Base-by-base conservation (phyloP, 805 yeast species). In the Wickerhamomyces tratensis region DNA sequence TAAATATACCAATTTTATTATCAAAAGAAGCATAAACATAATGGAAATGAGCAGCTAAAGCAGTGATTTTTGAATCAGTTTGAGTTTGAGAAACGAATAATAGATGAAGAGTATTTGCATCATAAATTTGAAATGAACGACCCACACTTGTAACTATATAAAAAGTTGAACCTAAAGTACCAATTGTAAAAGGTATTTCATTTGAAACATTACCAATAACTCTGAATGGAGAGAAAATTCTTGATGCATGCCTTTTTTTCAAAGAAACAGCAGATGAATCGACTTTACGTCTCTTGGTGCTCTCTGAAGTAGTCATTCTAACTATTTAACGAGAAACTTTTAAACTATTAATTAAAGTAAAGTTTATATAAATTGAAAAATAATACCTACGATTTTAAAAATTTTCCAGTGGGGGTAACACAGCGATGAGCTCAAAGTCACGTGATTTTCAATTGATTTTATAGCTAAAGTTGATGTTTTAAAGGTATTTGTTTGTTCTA, bases 141-240 rank as follows among this genome's bases (percentile, higher is more conserved):
- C 97, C 98, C 25, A 93, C 96, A 38, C 86, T 79, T 0, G 98
- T 91, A 14, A 82, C 95, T 35, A 87, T 77, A 54, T 89, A 84
- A 54, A 84, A 89, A 1, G 95, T 79, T 13, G 86, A 73, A 41
- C 98, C 98, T 45, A 91, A 70, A 2, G 91, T 79, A 27, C 98
- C 94, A 20, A 87, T 69, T 7, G 96, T 85, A 58, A 89, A 86
- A 4, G 98, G 98, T 2, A 73, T 69, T 34, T 76, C 81, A 57
- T 86, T 86, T 29, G 96, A 74, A n/a, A 94, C 95, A 56, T 86
- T 79, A 5, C 98, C 98, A 26, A 93, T 67, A n/a, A 69, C 84
- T 63, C 96, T 69, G 59, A 86, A 88, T 1, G 96, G 96, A 20
- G 94, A 75, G 61, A 85, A 88, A 31, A 88, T 76, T 57, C 69